These are phyloP conservation scores for Stephanodiscus triporus DNA, from an alignment of 108 stramenopile genomes.

Conservation along the genomic window DNA sequence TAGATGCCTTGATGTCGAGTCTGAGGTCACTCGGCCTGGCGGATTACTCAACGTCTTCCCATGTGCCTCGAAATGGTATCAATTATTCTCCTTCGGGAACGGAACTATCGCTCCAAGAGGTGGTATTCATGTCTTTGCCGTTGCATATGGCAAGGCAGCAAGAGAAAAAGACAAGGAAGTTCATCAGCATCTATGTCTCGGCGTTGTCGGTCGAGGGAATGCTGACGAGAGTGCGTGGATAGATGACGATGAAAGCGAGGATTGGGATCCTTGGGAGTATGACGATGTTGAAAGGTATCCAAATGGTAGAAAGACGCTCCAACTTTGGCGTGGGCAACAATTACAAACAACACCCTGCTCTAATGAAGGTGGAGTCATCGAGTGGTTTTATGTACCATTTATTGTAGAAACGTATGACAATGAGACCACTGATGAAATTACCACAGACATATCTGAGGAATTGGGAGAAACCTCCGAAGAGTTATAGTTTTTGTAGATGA, in stretches of 20 bases:
- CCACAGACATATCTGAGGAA: background rate
- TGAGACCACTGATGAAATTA: slow-evolving; percentile 24
- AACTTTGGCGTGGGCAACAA: slow-evolving; percentile 67
- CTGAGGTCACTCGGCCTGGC: slow-evolving; percentile 65
- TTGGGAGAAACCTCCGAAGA: slow-evolving; percentile 12
- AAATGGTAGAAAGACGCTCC: slow-evolving; percentile 48
- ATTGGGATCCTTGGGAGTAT: slow-evolving; percentile 42
- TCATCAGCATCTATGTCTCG: slow-evolving; percentile 66
- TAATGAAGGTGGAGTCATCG: slow-evolving; percentile 73
- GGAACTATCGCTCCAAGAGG: slow-evolving; percentile 66
- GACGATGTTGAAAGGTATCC: slow-evolving; percentile 43
- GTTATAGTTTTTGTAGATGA: slow-evolving; percentile 15
- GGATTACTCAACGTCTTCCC: slow-evolving; percentile 76
- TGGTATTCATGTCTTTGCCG: slow-evolving; percentile 70
- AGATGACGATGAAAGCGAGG: slow-evolving; percentile 43
- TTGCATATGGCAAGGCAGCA: slow-evolving; percentile 51
- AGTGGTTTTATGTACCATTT: slow-evolving; percentile 82
- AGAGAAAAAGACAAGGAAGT: slow-evolving; percentile 53
- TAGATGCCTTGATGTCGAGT: slow-evolving; percentile 81
- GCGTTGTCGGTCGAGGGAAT: slow-evolving; percentile 69
- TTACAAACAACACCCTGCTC: slow-evolving; percentile 76
- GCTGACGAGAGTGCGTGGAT: slow-evolving; percentile 70
- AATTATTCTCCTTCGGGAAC: slow-evolving; percentile 87
- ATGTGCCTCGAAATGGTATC: slow-evolving; percentile 83
- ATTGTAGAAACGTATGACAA: slow-evolving; percentile 64